phyloP scores from a whole-genome alignment of 73 alveolate species.

The Urostyla sp. region DNA sequence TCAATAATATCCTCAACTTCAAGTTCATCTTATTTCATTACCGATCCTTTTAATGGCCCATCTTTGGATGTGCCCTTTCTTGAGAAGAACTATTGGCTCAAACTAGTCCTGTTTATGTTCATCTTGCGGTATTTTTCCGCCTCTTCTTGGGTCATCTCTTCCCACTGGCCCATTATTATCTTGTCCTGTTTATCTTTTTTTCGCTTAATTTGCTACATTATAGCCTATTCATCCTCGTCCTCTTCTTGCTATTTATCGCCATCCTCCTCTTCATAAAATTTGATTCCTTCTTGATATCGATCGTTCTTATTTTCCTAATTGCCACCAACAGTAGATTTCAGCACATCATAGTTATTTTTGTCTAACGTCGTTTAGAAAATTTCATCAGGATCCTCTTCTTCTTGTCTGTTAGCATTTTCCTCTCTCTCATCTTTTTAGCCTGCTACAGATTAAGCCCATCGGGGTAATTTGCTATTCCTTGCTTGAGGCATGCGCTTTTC shows the following conservation, averaged over 20 bases:
- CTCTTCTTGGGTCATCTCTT: neutral
- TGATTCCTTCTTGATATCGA: slow-evolving; percentile 29
- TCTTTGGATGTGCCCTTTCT: neutral
- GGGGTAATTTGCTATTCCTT: slow-evolving; percentile 43
- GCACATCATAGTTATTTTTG: neutral
- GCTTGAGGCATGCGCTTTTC: too few relatives aligned
- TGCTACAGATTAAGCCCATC: slow-evolving; percentile 52
- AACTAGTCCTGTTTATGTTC: slow-evolving; percentile 49
- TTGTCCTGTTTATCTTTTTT: slow-evolving; percentile 4
- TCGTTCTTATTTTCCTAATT: slow-evolving; percentile 37
- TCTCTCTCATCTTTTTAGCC: slow-evolving; percentile 9
- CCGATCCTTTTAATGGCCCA: neutral
- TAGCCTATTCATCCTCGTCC: slow-evolving; percentile 38
- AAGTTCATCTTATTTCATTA: neutral
- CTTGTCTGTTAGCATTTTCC: neutral
- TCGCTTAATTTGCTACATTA: slow-evolving; percentile 24
- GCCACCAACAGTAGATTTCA: neutral
- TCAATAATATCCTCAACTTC: slow-evolving; percentile 31
- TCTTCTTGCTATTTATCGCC: neutral
- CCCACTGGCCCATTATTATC: slow-evolving; percentile 29
- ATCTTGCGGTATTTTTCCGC: slow-evolving; percentile 1
- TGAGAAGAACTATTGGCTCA: slow-evolving; percentile 39
- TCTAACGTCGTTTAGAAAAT: slow-evolving; percentile 16
- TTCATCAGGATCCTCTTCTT: slow-evolving; percentile 42
- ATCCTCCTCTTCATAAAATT: neutral